Evolutionary conservation across 495 filamentous ascomycete species (phyloP).

Genomic region (Hypoxylon trugodes): DNA sequence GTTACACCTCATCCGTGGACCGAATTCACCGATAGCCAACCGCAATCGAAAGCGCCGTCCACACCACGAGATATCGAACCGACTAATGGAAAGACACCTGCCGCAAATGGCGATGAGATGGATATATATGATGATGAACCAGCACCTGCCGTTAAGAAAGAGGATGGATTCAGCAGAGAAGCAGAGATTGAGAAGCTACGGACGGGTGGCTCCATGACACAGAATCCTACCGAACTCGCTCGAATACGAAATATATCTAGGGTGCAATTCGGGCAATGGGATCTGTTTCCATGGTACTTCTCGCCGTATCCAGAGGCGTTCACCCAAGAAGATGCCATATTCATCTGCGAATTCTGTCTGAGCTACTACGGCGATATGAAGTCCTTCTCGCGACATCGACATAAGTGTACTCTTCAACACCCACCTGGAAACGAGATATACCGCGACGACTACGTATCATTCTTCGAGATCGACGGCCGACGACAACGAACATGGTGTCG

Average conservation of each 20-base stretch:
- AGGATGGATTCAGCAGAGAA: conserved; percentile 73
- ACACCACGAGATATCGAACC: conserved; percentile 49
- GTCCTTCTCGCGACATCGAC: conserved; percentile 82
- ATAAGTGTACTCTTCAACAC: conserved; percentile 90
- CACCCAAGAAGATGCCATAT: conserved; percentile 85
- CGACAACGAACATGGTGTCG: conserved; percentile 97
- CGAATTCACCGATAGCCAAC: conserved; percentile 36
- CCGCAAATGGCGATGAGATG: conserved; percentile 62
- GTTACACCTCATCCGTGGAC: conserved; percentile 58
- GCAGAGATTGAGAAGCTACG: conserved; percentile 96
- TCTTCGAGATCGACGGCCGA: conserved; percentile 96
- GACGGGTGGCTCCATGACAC: conserved; percentile 95
- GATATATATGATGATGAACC: conserved; percentile 56
- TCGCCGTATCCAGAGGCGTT: conserved; percentile 93
- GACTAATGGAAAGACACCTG: conserved; percentile 49
- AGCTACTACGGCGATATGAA: conserved; percentile 83
- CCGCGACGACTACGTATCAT: conserved; percentile 90
- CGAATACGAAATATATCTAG: conserved; percentile 92
- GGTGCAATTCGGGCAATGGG: conserved; percentile 91
- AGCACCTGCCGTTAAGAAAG: conserved; percentile 53
- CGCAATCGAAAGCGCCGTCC: conserved; percentile 48
- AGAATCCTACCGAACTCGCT: conserved; percentile 96
- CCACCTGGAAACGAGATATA: conserved; percentile 99
- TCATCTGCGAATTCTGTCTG: conserved; percentile 97
- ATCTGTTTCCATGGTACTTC: conserved; percentile 98